Percentiles rank a stretch among this genome's conserved stretches.
Conservation (phyloP, 2,329 filamentous ascomycete species). For the Sclerotinia trifoliorum region DNA sequence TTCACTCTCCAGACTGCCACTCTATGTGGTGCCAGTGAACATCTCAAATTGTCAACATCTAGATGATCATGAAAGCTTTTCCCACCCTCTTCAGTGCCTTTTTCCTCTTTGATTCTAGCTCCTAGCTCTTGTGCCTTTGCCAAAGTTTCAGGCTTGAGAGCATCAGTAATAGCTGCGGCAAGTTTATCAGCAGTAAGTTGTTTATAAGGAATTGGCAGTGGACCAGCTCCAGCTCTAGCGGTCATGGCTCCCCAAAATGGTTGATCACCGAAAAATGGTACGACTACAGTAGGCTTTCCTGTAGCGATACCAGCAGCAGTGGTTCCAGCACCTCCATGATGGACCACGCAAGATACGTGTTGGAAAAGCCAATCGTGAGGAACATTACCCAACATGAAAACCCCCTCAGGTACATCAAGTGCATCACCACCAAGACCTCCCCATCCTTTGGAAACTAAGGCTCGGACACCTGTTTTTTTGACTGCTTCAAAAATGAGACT, state of each 20-base stretch:
- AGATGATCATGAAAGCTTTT: conserved; percentile 71
- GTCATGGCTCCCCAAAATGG: conserved; percentile 82
- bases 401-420: conserved; percentile 66
- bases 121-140: conserved; percentile 53
- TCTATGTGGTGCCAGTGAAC: conserved; percentile 64
- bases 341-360: conserved; percentile 76
- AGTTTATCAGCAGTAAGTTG: conserved; percentile 65
- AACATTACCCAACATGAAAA: conserved; percentile 81
- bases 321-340: conserved; percentile 85
- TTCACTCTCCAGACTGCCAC: conserved; percentile 74
- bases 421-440: conserved; percentile 75
- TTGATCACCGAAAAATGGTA: conserved; percentile 86
- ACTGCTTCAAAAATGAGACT: conserved; percentile 71
- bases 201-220: conserved; percentile 67
- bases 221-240: conserved; percentile 68
- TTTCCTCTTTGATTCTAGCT: conserved; percentile 63
- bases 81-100: conserved; percentile 61
- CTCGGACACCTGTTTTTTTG: conserved; percentile 64
- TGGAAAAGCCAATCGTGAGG: conserved; percentile 90
- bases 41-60: conserved; percentile 64
- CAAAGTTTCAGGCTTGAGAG: conserved; percentile 58
- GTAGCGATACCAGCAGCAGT: conserved; percentile 82
- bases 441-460: conserved; percentile 85
- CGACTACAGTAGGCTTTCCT: conserved; percentile 76
- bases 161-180: conserved; percentile 60